Evolutionary conservation across 192 early-diverging fungal species (phyloP).

Genomic region (Entomortierella beljakovae): DNA sequence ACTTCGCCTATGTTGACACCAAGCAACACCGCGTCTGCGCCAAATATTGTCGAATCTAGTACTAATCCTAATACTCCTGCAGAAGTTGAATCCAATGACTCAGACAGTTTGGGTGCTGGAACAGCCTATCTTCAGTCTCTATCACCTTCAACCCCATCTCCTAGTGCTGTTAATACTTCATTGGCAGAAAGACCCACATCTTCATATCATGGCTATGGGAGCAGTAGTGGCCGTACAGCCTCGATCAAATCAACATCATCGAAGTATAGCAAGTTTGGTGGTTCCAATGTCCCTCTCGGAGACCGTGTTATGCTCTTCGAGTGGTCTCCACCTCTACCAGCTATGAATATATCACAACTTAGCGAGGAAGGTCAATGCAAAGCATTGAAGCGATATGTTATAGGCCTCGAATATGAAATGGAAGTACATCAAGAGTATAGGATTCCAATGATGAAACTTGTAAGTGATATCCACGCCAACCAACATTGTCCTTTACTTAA

Average conservation of each 20-base stretch:
- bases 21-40: background rate
- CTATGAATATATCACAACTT: slow-evolving; percentile 34
- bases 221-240: slow-evolving; percentile 27
- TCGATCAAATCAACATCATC: slow-evolving; percentile 41
- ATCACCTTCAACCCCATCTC: background rate
- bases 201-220: slow-evolving; percentile 15
- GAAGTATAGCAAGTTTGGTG: slow-evolving; percentile 10
- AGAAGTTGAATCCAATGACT: slow-evolving; percentile 5
- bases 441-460: slow-evolving; percentile 59
- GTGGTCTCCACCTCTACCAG: slow-evolving; percentile 63
- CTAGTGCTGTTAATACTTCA: slow-evolving; percentile 12
- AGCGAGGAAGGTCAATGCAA: slow-evolving; percentile 65
- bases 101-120: background rate
- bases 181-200: slow-evolving; percentile 13
- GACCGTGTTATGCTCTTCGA: slow-evolving; percentile 58
- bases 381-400: slow-evolving; percentile 70
- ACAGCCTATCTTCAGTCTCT: slow-evolving; percentile 18
- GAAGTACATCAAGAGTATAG: slow-evolving; percentile 75
- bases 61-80: no score
- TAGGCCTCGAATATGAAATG: slow-evolving; percentile 75
- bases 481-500: background rate
- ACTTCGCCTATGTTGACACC: background rate
- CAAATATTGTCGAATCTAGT: no score
- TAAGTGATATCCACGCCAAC: slow-evolving; percentile 41
- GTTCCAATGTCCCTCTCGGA: slow-evolving; percentile 26